Conservation (phyloP, 2,329 filamentous ascomycete genomes). For the Pyricularia sp. region DNA sequence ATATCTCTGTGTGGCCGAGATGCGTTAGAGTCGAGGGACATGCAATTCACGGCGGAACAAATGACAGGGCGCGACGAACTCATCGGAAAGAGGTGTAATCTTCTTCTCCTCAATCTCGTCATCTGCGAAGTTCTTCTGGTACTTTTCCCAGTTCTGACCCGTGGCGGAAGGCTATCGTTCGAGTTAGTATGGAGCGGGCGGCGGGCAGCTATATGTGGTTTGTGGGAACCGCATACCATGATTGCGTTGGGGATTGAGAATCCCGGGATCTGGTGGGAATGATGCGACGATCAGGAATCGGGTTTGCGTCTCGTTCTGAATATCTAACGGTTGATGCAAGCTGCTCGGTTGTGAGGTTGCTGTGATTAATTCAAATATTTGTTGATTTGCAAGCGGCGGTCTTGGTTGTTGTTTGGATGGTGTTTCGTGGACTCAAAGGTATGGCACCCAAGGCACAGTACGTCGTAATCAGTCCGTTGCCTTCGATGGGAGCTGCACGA, state of each 20-base stretch:
- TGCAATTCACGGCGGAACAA: neutral
- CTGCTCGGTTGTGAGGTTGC: neutral
- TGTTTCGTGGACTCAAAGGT: neutral
- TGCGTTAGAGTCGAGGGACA: constrained; percentile 12
- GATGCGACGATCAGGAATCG: neutral
- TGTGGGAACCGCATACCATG: constrained; percentile 20
- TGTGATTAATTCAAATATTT: neutral
- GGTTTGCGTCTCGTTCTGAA: neutral
- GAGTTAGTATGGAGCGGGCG: constrained; percentile 9
- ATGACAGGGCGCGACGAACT: constrained; percentile 45
- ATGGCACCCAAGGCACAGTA: neutral
- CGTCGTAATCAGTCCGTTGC: neutral
- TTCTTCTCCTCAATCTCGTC: constrained; percentile 99
- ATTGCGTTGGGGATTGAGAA: neutral
- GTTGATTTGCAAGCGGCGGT: neutral
- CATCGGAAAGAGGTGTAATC: constrained; percentile 91
- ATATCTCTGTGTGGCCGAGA: constrained; percentile 62
- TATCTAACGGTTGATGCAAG: neutral
- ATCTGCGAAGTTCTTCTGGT: constrained; percentile 91
- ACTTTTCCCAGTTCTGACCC: constrained; percentile 95
- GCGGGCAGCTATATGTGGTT: neutral
- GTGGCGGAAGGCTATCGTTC: constrained; percentile 77
- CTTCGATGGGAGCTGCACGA: neutral
- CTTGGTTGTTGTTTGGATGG: neutral
- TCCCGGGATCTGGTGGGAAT: neutral